phyloP scores from a whole-genome alignment of 257 asterid species.

The Galeopsis tetrahit region DNA sequence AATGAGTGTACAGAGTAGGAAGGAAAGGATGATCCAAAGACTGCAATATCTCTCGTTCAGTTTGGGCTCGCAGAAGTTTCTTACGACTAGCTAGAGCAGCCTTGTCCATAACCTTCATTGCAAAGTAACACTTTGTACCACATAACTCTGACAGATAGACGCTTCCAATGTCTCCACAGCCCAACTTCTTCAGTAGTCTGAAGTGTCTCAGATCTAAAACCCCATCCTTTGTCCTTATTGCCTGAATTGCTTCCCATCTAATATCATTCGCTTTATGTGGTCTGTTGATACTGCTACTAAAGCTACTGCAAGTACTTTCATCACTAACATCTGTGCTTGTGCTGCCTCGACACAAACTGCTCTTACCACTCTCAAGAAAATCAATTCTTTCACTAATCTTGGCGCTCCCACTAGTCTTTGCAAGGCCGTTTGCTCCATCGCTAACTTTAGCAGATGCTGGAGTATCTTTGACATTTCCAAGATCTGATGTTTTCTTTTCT shows the following conservation, averaged over 20 bases:
- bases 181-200: constrained; percentile 75
- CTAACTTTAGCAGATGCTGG: constrained; percentile 56
- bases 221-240: constrained; percentile 67
- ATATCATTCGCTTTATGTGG: constrained; percentile 80
- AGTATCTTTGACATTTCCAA: constrained; percentile 45
- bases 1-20: constrained; percentile 70
- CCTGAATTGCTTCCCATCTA: constrained; percentile 84
- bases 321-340: constrained; percentile 78
- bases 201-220: constrained; percentile 74
- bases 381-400: constrained; percentile 61
- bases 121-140: constrained; percentile 77
- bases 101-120: constrained; percentile 86
- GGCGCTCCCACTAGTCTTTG: constrained; percentile 63
- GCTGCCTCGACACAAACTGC: constrained; percentile 88
- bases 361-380: constrained; percentile 77
- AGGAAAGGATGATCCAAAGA: constrained; percentile 81
- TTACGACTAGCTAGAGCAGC: constrained; percentile 78
- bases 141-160: constrained; percentile 78
- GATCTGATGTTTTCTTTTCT: constrained; percentile 43
- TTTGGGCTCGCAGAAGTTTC: constrained; percentile 81
- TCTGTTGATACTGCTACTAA: constrained; percentile 70
- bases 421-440: constrained; percentile 54
- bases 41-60: constrained; percentile 79
- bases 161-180: constrained; percentile 85
- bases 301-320: constrained; percentile 78